Base-by-base conservation (phyloP, 352 stramenopile genomes). In the Globisporangium viniferum region DNA sequence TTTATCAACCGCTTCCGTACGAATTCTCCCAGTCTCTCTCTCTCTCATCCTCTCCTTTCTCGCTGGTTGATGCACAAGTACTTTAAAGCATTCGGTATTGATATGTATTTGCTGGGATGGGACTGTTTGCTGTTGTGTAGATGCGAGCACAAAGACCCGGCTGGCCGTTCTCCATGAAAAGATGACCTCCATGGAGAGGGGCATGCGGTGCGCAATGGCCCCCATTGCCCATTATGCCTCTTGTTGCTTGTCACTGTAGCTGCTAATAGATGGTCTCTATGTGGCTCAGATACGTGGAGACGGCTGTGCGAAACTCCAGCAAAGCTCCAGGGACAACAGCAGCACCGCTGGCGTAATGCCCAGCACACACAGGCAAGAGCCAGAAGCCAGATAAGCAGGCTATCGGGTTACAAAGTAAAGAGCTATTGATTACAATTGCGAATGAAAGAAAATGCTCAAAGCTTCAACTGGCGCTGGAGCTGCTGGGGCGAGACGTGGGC, bases 1-100 rank as follows among this genome's bases (percentile, higher is more conserved):
- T 84, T 81, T 64, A 74, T 91, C 67, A 89, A 89, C 64, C 73
- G 70, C 56, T 89, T 91, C 67, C 76, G 80, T 89, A 74, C 67
- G 78, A 7, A 36, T 1, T 1, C 20, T n/a, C 18, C 18, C 18
- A 2, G 1, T 59, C 9, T 9, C 44, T 41, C 10, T 12, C 22
- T 53, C 41, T 59, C 7, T 4, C 4, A 9, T n/a, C 7, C 5
- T 15, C 22, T 59, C 8, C 35, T 59, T 46, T 51, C 14, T 46
- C 14, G 18, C 8, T 9, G 18, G 14, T 29, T 62, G 46, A 57
- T 41, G 27, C n/a, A 0, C 36, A 22, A 53, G 33, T 14, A 2
- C 29, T 33, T 5, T 5, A 5, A 33, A 33, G 29, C 4, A 33
- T 66, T 44, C 36, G 5, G 36, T 18, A 44, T 44, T 44, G 36